Evolutionary conservation across 805 yeast genomes (phyloP), one percentile per base, ranked within the genome.

Genomic region (Groenewaldozyma salmanticensis): DNA sequence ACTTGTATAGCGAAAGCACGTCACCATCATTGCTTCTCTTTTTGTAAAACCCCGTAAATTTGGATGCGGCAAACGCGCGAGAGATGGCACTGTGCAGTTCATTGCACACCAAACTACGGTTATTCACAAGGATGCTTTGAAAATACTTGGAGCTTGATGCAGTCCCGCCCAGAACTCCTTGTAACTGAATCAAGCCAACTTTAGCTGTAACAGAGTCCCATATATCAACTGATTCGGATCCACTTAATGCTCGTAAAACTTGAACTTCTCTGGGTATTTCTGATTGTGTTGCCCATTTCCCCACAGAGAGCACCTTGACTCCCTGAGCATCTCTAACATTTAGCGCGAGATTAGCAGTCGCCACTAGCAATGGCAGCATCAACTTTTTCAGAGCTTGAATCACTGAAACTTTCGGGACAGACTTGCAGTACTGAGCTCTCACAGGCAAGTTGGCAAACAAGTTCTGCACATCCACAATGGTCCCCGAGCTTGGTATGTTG

Each of bases 381-480:
- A 11, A 19, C 15, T 27, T 31, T 31, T 44, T 47, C 15, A 48
- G n/a, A 6, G 7, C 21, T 2, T 34, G 33, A 6, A 41, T 19
- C 9, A 41, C 37, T 13, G 42, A 15, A 5, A 16, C 6, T 18
- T 40, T 15, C 2, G 37, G 3, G 4, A 27, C 5, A 7, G 27
- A 7, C 35, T 38, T 31, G 5, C 31, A 6, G 9, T 27, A 7
- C 37, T 32, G 5, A 31, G 31, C 7, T 18, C 60, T 45, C 9
- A 54, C 59, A 2, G 60, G 60, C 29, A 50, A 18, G 33, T 44
- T 46, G 15, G 45, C 41, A 35, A 51, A 55, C 18, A 56, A 34
- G 33, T 46, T 42, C 15, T 42, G 42, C 6, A 54, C 49, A 2
- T 38, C 32, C n/a, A 55, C 49, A 1, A 19, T 18, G n/a, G 59